Conservation (phyloP, 2,329 filamentous ascomycete genomes). For the Dactylellina parvicollis region DNA sequence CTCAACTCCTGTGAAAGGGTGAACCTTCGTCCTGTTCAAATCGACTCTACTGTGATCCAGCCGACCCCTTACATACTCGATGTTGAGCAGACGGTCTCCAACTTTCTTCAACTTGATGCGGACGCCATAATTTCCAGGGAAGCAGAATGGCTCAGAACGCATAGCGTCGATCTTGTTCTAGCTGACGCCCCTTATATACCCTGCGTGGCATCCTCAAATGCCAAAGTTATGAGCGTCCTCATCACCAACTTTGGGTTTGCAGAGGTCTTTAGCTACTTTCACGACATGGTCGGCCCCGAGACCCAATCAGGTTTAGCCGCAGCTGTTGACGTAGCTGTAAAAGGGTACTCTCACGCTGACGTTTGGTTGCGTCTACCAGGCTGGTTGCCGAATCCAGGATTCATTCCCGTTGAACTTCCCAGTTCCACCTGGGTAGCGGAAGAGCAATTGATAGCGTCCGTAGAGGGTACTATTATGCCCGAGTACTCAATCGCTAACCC, state of each 20-base stretch:
- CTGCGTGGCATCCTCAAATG: constrained; percentile 25
- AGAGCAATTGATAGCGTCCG: neutral
- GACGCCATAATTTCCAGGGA: constrained; percentile 22
- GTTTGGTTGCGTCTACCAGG: constrained; percentile 45
- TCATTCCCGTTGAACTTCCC: constrained; percentile 24
- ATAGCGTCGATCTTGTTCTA: constrained; percentile 26
- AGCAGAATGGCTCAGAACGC: constrained; percentile 28
- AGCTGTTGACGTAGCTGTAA: constrained; percentile 14
- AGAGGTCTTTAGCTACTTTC: constrained; percentile 49
- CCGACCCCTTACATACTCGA: constrained; percentile 43
- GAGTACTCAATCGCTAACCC: constrained; percentile 20
- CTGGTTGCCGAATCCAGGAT: constrained; percentile 42
- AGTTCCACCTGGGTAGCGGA: constrained; percentile 30
- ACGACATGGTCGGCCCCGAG: constrained; percentile 14
- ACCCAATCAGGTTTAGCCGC: neutral
- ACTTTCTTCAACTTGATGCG: constrained; percentile 19
- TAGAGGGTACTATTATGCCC: neutral
- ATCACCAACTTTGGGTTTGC: constrained; percentile 51
- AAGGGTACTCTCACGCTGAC: constrained; percentile 37
- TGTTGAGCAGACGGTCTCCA: constrained; percentile 25
- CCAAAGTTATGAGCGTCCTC: constrained; percentile 26
- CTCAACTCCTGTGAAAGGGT: constrained; percentile 37
- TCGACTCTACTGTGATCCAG: constrained; percentile 43
- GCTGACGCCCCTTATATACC: constrained; percentile 36
- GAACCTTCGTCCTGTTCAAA: constrained; percentile 26